Evolutionary conservation across 1,139 yeast species (phyloP), one percentile per base, ranked within the genome.

Genomic region (Scheffersomyces lignicola): DNA sequence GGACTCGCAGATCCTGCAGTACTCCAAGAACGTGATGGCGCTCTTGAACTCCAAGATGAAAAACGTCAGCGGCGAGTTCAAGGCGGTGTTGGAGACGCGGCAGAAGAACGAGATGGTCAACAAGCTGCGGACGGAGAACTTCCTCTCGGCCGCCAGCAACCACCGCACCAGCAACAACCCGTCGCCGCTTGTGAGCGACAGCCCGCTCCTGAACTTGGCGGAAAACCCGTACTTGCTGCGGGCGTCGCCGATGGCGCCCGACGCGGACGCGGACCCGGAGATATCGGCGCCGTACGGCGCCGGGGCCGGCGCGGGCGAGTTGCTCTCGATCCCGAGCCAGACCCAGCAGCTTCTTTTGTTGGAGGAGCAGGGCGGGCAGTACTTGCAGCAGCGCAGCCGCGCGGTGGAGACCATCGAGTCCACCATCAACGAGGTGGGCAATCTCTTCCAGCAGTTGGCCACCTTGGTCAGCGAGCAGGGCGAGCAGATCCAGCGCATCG

Each of bases 381-480:
- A 92, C 56, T 63, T 90, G 41, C 92, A 83, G 52, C 94, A 85
- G 50, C 76, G 99, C 52, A 83, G 81, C 49, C 64, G 82, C 29
- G 98, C 98, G 0, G 97, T 92, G 32, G 97, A 92, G 56, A 88
- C 96, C 2, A 92, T 92, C 35, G 99, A 92, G 56, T 77, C 90
- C 16, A 92, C 98, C 1, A 92, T 92, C 42, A 94, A 90, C 53
- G 98, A 92, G 60, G 95, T 92, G 29, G 99, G 99, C 20, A 86
- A 87, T 38, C 73, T 92, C 45, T 92, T 94, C 64, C 94, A 87
- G 49, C 98, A 92, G 60, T 72, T 92, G 50, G 96, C 97, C 3
- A 85, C 95, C 2, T 90, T 92, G 97, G 97, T 92, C 9, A 90
- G 88, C 42, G 98, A 94, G 59, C 99, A 92, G 62, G 94, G 97